phyloP scores from a whole-genome alignment of 1,284 basidiomycete species.

The Cryptococcus depauperatus region DNA sequence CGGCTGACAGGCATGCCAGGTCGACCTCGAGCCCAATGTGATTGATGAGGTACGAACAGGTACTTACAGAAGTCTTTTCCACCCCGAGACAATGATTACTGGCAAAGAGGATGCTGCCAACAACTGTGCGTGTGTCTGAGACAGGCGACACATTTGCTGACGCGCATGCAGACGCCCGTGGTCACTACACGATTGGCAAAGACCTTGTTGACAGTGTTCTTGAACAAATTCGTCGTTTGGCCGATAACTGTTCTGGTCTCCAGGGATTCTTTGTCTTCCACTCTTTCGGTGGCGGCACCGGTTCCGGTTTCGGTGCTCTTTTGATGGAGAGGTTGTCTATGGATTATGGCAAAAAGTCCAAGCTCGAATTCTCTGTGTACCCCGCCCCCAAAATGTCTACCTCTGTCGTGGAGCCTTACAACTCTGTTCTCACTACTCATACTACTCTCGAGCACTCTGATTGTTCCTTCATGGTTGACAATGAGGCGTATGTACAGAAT shows the following conservation, averaged over 20 bases:
- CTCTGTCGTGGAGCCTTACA: constrained; percentile 98
- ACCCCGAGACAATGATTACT: constrained; percentile 97
- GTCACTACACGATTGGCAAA: constrained; percentile 97
- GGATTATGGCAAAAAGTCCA: constrained; percentile 99
- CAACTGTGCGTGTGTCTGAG: constrained; percentile 65
- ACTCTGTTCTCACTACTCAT: constrained; percentile 97
- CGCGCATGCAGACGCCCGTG: constrained; percentile 73
- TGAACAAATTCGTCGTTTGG: constrained; percentile 91
- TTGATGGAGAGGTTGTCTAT: constrained; percentile 90
- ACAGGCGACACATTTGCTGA: neutral
- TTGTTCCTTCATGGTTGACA: constrained; percentile 99
- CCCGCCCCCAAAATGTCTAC: constrained; percentile 89
- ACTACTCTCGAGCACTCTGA: constrained; percentile 98
- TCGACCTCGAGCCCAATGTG: constrained; percentile 91
- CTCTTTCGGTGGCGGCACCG: constrained; percentile 98
- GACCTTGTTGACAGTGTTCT: constrained; percentile 83
- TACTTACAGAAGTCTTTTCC: constrained; percentile 89
- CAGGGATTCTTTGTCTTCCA: constrained; percentile 99
- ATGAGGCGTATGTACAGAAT: constrained; percentile 57
- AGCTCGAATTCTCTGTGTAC: constrained; percentile 98
- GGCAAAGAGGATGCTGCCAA: constrained; percentile 99
- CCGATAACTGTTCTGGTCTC: constrained; percentile 95
- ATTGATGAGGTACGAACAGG: constrained; percentile 96
- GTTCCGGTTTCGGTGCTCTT: constrained; percentile 97
- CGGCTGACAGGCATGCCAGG: constrained; percentile 40